Conservation (phyloP, 139 green algal species). For the Trebouxia sp. region DNA sequence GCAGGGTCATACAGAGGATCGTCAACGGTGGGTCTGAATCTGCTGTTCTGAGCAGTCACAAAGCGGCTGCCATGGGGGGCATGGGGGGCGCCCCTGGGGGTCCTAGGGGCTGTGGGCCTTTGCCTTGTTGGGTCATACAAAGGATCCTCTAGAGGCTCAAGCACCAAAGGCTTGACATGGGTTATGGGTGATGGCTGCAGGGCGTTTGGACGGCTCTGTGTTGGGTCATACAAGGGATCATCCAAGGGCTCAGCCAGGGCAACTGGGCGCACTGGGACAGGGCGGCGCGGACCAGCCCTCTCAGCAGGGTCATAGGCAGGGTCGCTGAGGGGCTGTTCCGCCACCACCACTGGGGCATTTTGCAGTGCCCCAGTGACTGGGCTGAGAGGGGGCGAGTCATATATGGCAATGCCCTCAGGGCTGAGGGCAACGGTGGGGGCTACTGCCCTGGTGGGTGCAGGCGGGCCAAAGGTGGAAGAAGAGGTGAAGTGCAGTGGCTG, state of each 20-base stretch:
- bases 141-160: slow-evolving; percentile 3
- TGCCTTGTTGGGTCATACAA: slow-evolving; percentile 9
- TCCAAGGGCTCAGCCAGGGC: neutral
- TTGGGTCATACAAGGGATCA: neutral
- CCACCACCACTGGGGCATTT: neutral
- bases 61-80: neutral
- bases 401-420: neutral
- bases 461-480: neutral
- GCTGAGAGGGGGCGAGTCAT: neutral
- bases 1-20: slow-evolving; percentile 23
- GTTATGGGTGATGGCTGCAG: neutral
- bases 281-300: neutral
- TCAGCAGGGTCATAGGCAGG: neutral
- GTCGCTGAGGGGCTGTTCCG: neutral
- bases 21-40: neutral
- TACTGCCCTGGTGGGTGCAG: neutral
- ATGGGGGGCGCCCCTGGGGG: neutral
- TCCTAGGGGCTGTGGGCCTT: neutral
- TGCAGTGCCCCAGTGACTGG: neutral
- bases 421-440: neutral
- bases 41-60: slow-evolving; percentile 19
- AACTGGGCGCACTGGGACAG: neutral
- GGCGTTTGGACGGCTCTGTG: neutral
- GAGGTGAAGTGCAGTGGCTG: neutral
- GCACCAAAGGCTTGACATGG: neutral